Evolutionary conservation across 805 yeast genomes (phyloP), one percentile per base, ranked within the genome.

Genomic region (Nakazawaea populi): DNA sequence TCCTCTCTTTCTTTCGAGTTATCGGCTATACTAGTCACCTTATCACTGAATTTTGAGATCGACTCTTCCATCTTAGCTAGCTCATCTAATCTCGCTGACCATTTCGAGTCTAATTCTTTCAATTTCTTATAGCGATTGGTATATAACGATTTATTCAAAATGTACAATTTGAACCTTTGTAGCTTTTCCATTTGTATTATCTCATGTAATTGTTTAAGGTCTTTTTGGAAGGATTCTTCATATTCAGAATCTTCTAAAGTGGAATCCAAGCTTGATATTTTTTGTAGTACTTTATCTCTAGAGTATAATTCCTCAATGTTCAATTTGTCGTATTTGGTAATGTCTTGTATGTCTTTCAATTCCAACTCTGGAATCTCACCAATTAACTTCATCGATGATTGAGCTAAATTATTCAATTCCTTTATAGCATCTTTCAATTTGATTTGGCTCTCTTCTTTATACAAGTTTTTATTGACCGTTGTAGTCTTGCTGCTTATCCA

Each of bases 131-230:
- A 39, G 18, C 52, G 27, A 28, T 49, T 44, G 7, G 45, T 32
- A 30, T 49, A 49, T 14, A 49, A 44, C 3, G 48, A 32, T 24
- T 44, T 44, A 30, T 49, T 49, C 44, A 49, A 39, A 5, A 49
- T 44, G 29, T 32, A 49, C 48, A 49, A 49, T 27, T 44, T 49
- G 48, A 49, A 49, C 27, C 52, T 37, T 32, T 43, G 48, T 30
- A 49, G 40, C 24, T 49, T 49, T 36, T 49, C 52, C 44, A n/a
- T 45, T 14, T 49, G 47, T 5, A 49, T 49, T 38, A 44, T 24
- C 11, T 38, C 48, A 27, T 34, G 31, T 18, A 49, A 44, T 4
- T 18, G 28, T 24, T 14, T 28, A 14, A 48, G 9, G 28, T 48
- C 47, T 6, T 49, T 35, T 12, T 47, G 11, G 34, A 47, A 47